Evolutionary conservation across 306 rosid species (phyloP), one percentile per base, ranked within the genome.

Genomic region (Malus sylvestris): DNA sequence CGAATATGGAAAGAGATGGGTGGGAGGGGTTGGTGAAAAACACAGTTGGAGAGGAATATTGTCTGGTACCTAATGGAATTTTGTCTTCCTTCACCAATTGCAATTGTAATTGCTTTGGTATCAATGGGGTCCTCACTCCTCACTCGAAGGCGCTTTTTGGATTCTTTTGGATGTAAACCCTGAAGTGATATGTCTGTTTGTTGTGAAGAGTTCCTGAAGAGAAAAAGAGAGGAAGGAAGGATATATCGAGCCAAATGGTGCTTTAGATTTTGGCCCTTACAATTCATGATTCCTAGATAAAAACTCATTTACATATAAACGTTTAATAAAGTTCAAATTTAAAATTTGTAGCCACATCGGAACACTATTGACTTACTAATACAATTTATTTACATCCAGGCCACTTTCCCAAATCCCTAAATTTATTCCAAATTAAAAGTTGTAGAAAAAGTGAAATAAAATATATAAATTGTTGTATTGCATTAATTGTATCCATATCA

Each of bases 101-200:
- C 55, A 88, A 76, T 81, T 71, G 85, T 68, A 81, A 83, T 85
- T 86, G 84, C 70, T 69, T 80, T 38, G 33, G 67, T 44, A 62
- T 62, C 70, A 16, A 45, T 85, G 89, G 89, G 88, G 14, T 85
- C 89, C 71, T 20, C 38, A 73, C 83, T 85, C 89, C 71, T 20
- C 38, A 73, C 83, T 79, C 33, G 81, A 84, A 73, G 80, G 57
- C 81, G 69, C 83, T 70, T 86, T 83, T 88, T 78, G 91, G 92
- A 90, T 86, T 86, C 92, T 86, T 52, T 71, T 42, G 65, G 60
- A 72, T 79, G 84, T 45, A 13, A 73, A 64, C 58, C 67, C 68
- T 68, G 76, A 78, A 49, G 42, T 82, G 79, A 82, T 53, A 73
- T 53, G 58, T 71, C 49, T 71, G 27, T 2, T 51, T 51, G 27